Conservation (phyloP, 345 rosid species). For the Eucalyptus sp. region DNA sequence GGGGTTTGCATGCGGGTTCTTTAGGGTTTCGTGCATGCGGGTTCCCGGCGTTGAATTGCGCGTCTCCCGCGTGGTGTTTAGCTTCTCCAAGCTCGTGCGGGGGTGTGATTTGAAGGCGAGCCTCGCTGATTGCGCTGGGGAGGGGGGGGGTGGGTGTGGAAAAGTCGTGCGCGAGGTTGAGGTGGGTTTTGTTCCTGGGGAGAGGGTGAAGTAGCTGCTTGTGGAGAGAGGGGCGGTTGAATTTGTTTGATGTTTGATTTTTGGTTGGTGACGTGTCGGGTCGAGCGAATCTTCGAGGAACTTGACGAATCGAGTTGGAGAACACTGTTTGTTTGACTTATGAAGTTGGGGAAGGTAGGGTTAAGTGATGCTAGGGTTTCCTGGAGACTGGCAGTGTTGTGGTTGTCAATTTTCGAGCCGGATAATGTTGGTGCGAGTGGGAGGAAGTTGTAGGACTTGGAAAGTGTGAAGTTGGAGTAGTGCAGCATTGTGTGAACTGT, state of each 20-base stretch:
- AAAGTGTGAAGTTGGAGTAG: neutral
- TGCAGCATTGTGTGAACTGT: neutral
- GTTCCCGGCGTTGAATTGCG: neutral
- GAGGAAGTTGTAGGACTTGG: neutral
- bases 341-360: neutral
- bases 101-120: neutral
- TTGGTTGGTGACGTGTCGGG: neutral
- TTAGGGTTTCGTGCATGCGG: neutral
- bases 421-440: neutral
- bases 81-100: neutral
- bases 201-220: neutral
- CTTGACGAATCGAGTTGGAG: neutral
- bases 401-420: neutral
- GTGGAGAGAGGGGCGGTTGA: neutral
- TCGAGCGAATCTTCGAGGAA: neutral
- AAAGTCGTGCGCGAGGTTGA: neutral
- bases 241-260: neutral
- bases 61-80: neutral
- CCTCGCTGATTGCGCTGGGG: neutral
- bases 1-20: neutral
- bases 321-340: neutral
- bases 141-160: neutral
- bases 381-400: neutral
- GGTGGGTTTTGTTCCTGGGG: neutral
- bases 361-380: neutral